A percentile compares a stretch with the other conserved stretches of the same genome.
These are phyloP conservation scores for Penicillium sp. DNA, from an alignment of 2,329 filamentous ascomycete genomes.

Conservation along the genomic window DNA sequence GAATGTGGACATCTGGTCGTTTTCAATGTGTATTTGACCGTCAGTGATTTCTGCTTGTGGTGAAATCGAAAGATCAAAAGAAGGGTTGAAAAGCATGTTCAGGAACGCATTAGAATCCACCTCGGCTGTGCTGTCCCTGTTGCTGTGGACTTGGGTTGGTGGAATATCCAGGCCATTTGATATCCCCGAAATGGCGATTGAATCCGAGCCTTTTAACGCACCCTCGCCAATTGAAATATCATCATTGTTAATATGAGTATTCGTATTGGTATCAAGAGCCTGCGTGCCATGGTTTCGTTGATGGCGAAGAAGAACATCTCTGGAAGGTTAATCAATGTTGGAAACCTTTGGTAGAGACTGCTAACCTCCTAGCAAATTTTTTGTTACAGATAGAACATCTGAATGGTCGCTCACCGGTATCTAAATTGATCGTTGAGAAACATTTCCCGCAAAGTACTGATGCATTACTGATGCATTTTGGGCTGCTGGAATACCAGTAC, in stretches of 20 bases:
- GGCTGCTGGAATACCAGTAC: neutral
- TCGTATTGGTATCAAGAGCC: neutral
- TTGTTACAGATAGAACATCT: conserved; percentile 11
- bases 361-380: conserved; percentile 8
- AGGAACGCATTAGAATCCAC: neutral
- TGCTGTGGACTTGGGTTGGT: neutral
- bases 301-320: conserved; percentile 15
- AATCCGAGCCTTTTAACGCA: too few species aligned
- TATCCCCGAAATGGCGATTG: neutral
- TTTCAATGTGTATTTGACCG: too few species aligned
- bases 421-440: neutral
- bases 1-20: neutral
- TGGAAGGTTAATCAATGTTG: neutral
- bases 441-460: too few species aligned
- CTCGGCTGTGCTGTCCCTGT: neutral
- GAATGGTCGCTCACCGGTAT: conserved; percentile 14
- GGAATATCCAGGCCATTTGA: neutral
- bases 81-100: neutral
- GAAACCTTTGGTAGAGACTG: neutral
- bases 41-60: too few species aligned
- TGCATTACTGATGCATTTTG: too few species aligned
- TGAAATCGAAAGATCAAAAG: neutral
- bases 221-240: too few species aligned
- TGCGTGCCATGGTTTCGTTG: conserved; percentile 5
- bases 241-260: neutral